Base-by-base conservation (phyloP, 2,329 filamentous ascomycete species). In the Dryadomyces quercus-mongolicae region DNA sequence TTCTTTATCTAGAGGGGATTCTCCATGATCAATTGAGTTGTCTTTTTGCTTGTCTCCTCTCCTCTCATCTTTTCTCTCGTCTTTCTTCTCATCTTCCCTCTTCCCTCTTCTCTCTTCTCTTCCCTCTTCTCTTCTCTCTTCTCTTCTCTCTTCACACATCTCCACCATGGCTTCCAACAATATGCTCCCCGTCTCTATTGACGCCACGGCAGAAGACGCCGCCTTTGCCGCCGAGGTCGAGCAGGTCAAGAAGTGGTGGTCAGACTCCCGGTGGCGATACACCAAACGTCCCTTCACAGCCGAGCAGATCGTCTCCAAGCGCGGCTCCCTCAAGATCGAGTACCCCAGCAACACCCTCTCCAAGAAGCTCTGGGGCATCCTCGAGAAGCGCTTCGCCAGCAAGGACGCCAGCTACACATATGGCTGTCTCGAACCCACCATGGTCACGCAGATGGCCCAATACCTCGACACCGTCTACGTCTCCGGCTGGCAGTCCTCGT, bases 371-470 rank as follows among this genome's bases (percentile, higher is more conserved):
- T 98, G 91, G 91, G 78, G 78, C 44, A 91, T 91, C 58, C 76
- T 98, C 40, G 93, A 98, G 74, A 72, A 77, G 42, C 85, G 90
- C 61, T 98, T 93, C 77, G 75, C 86, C 74, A 45, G 52, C 66
- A 82, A 82, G 64, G 86, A 93, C 65, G 88, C 88, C 49, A 94
- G 88, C 71, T 95, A 85, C 74, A 98, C 93, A 55, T 98, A 96
- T 67, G 93, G 93, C 65, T 97, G 93, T 73, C 78, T 98, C 60
- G 93, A 98, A 67, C 93, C 93, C 12, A 95, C 95, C 55, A 96
- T 96, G 88, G 81, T 98, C 68, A 97, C 93, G 31, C 93, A 98
- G 71, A 98, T 98, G 93, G 92, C 92, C 64, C 95, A 97, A 73
- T 97, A 94, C 70, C 79, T 98, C 58, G 93, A 98, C 67, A 98